Evolutionary conservation across 495 filamentous ascomycete species (phyloP), one percentile per base, ranked within the genome.

Genomic region (Glarea lozoyensis): DNA sequence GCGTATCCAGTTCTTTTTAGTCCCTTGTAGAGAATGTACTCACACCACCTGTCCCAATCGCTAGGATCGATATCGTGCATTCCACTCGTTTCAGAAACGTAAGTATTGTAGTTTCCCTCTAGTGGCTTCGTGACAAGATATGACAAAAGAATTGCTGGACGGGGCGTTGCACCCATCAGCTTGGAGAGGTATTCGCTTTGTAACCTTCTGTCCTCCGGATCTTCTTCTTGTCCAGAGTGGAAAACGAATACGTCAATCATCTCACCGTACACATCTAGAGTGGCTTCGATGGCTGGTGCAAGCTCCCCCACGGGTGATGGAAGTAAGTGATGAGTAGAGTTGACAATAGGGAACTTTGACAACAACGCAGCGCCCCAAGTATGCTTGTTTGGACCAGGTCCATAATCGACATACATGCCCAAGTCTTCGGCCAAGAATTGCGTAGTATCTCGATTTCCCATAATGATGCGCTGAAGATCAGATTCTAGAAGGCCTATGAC

Each of bases 11-110:
- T 81, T 49, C 89, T 71, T 60, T 80, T 83, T 39, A 99, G 61
- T 10, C 81, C 82, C 68, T 96, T 94, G 69, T 84, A 99, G 39
- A 99, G 69, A 49, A 99, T 92, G 57, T 99, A 99, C 68, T 99
- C 92, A 66, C 93, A 99, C 93, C 93, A 99, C 43, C 93, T 68
- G 63, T 98, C 92, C 88, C 87, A 94, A 57, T 99, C 93, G 11
- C 70, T 82, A 7, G 79, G 75, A 53, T 99, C 93, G 40, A 99
- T 92, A 55, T 99, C 93, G 52, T 83, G 79, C 93, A 99, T 99
- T 16, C 86, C 83, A 44, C 83, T 90, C 35, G 67, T 57, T 17
- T 90, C 78, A 34, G 86, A 83, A 20, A 99, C 93, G 55, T 94
- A 97, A 1, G 79, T 94, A 60, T 97, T 93, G 68, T 99, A 99